Percentiles rank a stretch among this genome's conserved stretches.
These are phyloP conservation scores for Pseudopithomyces chartarum DNA, from an alignment of 2,329 filamentous ascomycete genomes.

Conservation along the genomic window DNA sequence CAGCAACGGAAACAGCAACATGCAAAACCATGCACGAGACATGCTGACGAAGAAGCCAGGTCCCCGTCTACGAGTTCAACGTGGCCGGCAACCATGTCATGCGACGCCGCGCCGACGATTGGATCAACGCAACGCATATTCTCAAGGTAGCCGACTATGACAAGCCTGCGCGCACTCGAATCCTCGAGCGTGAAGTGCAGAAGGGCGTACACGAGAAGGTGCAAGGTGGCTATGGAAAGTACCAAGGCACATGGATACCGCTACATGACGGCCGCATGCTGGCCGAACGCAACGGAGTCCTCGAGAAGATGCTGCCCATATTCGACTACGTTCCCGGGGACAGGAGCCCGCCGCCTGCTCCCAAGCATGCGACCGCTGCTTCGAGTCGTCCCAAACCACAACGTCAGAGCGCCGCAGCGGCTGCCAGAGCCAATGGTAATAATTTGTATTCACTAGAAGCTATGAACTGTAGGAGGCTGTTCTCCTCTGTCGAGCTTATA, in stretches of 20 bases:
- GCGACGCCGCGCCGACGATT: conserved; percentile 89
- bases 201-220: conserved; percentile 98
- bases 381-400: conserved; percentile 79
- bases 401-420: conserved; percentile 66
- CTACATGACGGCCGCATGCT: conserved; percentile 79
- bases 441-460: conserved; percentile 34
- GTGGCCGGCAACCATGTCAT: conserved; percentile 92
- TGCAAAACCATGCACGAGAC: neutral
- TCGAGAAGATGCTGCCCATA: conserved; percentile 81
- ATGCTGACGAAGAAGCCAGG: conserved; percentile 57
- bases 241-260: conserved; percentile 98
- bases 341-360: conserved; percentile 88
- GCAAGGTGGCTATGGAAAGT: conserved; percentile 97
- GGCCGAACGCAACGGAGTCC: conserved; percentile 84
- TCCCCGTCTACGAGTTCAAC: conserved; percentile 93
- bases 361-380: conserved; percentile 76
- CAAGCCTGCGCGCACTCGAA: conserved; percentile 92
- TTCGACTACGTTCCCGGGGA: conserved; percentile 88
- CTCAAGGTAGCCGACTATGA: conserved; percentile 96
- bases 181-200: conserved; percentile 94
- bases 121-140: conserved; percentile 99
- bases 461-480: conserved; percentile 31
- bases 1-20: neutral
- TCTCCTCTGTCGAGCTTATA: conserved; percentile 11
- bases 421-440: conserved; percentile 49